Evolutionary conservation across 2,329 filamentous ascomycete genomes (phyloP).

Genomic region (Ceratocystis colombiana): DNA sequence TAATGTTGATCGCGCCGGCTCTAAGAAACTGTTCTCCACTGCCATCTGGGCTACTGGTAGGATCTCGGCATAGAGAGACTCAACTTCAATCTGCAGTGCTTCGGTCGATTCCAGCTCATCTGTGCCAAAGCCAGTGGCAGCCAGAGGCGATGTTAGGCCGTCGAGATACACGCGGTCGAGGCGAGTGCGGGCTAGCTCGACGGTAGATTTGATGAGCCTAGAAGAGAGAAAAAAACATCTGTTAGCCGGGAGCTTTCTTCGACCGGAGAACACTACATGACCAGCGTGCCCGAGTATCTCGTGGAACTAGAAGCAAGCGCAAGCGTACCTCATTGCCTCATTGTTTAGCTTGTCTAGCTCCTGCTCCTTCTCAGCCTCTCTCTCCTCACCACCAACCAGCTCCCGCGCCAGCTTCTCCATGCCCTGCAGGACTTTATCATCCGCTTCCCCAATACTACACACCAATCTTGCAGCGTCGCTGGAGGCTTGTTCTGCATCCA

Average conservation of each 20-base stretch:
- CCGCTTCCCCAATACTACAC: conserved; percentile 29
- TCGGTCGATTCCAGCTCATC: conserved; percentile 34
- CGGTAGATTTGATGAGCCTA: conserved; percentile 48
- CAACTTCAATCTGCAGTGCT: conserved; percentile 52
- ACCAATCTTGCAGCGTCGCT: too few relatives aligned
- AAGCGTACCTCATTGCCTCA: conserved; percentile 41
- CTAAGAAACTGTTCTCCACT: conserved; percentile 55
- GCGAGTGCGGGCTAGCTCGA: conserved; percentile 45
- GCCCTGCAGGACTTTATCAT: conserved; percentile 55
- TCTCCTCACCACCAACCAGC: conserved; percentile 43
- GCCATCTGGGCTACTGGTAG: conserved; percentile 61
- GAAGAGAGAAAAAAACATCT: background rate
- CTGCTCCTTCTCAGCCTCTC: conserved; percentile 41
- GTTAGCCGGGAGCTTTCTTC: background rate
- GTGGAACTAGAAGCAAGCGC: background rate
- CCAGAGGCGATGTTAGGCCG: conserved; percentile 29
- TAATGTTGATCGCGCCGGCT: conserved; percentile 45
- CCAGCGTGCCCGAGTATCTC: too few relatives aligned
- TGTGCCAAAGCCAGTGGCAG: conserved; percentile 30
- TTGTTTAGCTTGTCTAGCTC: conserved; percentile 50
- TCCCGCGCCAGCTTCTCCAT: conserved; percentile 57
- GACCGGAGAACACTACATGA: too few relatives aligned
- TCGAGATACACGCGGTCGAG: conserved; percentile 49
- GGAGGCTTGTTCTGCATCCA: too few relatives aligned
- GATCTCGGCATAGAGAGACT: conserved; percentile 60